A percentile compares a stretch with the other conserved stretches of the same genome.
phyloP scores from a whole-genome alignment of 768 basidiomycete genomes.

The Macrocybe gigantea region DNA sequence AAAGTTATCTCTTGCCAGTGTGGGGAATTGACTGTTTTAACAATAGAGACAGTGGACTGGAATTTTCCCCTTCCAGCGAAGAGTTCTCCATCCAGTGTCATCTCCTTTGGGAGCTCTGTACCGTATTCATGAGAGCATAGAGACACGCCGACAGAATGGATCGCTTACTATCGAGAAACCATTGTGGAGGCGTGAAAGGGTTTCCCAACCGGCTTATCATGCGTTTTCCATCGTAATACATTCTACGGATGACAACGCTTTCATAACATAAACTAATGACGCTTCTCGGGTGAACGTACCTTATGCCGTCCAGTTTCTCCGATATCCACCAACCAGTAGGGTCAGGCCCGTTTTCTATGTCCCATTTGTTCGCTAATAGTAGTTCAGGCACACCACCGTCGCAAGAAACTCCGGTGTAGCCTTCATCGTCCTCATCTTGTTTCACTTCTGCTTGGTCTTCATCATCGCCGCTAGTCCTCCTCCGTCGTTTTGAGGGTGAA shows the following conservation, averaged over 20 bases:
- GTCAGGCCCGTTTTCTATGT: slow-evolving; percentile 45
- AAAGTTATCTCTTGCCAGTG: slow-evolving; percentile 52
- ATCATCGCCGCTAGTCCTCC: slow-evolving; percentile 15
- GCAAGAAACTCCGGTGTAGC: slow-evolving; percentile 21
- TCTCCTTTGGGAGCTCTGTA: slow-evolving; percentile 46
- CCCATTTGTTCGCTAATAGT: slow-evolving; percentile 53
- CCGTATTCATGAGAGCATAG: neutral
- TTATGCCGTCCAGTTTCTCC: slow-evolving; percentile 57
- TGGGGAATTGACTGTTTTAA: slow-evolving; percentile 51
- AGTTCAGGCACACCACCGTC: slow-evolving; percentile 30
- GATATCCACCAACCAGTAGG: slow-evolving; percentile 59
- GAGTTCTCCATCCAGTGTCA: slow-evolving; percentile 56
- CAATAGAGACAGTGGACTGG: slow-evolving; percentile 52
- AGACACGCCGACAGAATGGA: neutral
- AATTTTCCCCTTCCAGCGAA: slow-evolving; percentile 54
- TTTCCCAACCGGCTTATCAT: slow-evolving; percentile 56
- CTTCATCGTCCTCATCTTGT: slow-evolving; percentile 27
- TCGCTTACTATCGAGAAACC: slow-evolving; percentile 49
- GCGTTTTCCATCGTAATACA: slow-evolving; percentile 46
- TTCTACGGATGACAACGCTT: slow-evolving; percentile 22
- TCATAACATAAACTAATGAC: neutral
- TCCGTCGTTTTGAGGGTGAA: neutral
- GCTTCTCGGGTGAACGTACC: slow-evolving; percentile 27
- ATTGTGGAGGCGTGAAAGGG: slow-evolving; percentile 49
- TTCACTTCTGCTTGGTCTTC: slow-evolving; percentile 18